A percentile compares a stretch with the other conserved stretches of the same genome.
Conservation (phyloP, 257 asterid species). For the Thymus quinquecostatus region DNA sequence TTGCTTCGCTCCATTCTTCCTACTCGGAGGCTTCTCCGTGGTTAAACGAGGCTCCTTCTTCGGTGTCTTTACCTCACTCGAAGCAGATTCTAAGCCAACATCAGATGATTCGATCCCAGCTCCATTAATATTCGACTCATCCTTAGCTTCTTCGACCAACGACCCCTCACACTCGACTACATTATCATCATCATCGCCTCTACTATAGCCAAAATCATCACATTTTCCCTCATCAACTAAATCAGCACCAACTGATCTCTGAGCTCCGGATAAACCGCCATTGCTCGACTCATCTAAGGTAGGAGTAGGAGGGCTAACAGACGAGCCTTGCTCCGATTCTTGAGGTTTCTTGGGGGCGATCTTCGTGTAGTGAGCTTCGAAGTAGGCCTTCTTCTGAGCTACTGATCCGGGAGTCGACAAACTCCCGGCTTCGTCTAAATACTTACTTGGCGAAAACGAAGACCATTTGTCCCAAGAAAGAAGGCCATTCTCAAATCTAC, state of each 20-base stretch:
- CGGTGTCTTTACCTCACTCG: constrained; percentile 31
- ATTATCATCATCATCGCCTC: not conserved
- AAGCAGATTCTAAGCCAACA: constrained; percentile 35
- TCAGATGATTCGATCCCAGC: constrained; percentile 32
- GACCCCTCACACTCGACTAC: constrained; percentile 33
- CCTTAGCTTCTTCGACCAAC: constrained; percentile 37
- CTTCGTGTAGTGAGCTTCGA: constrained; percentile 88
- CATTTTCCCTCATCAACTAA: not conserved
- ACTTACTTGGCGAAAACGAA: constrained; percentile 82
- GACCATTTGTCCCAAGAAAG: constrained; percentile 98
- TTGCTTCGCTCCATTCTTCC: constrained; percentile 34
- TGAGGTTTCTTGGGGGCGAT: constrained; percentile 79
- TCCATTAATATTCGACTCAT: constrained; percentile 36
- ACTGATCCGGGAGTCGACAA: constrained; percentile 92
- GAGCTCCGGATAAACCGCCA: constrained; percentile 32
- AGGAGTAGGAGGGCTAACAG: constrained; percentile 31
- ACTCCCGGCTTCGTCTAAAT: constrained; percentile 86
- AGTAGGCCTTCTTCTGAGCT: constrained; percentile 89
- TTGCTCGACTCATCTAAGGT: constrained; percentile 38
- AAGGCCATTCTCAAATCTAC: constrained; percentile 78
- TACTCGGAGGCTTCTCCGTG: constrained; percentile 37
- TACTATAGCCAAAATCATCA: not conserved
- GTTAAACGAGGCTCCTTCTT: constrained; percentile 17
- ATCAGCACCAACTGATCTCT: constrained; percentile 27
- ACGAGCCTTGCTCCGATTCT: constrained; percentile 59